phyloP scores from a whole-genome alignment of 2,329 filamentous ascomycete species.

The Aspergillus chevalieri region DNA sequence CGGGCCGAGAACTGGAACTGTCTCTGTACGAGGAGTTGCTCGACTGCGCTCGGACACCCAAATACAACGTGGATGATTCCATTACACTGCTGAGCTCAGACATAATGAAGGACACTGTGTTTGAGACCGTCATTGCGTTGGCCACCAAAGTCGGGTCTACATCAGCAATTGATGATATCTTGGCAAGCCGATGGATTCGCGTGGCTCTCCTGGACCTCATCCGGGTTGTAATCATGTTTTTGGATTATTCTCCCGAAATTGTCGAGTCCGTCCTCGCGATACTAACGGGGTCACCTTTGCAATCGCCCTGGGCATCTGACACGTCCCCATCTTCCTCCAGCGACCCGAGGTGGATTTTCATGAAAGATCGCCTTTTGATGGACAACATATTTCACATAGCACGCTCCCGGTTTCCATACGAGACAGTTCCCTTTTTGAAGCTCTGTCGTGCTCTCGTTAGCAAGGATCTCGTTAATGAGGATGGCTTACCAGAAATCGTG shows the following conservation, averaged over 20 bases:
- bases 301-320: conserved; percentile 13
- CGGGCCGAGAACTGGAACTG: conserved; percentile 27
- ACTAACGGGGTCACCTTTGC: conserved; percentile 43
- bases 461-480: conserved; percentile 38
- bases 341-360: conserved; percentile 47
- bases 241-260: conserved; percentile 68
- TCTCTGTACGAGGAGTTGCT: conserved; percentile 45
- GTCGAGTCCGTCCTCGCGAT: conserved; percentile 61
- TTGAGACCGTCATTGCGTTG: conserved; percentile 43
- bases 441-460: conserved; percentile 61
- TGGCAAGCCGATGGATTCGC: conserved; percentile 59
- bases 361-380: conserved; percentile 54
- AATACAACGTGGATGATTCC: conserved; percentile 39
- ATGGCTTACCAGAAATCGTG: conserved; percentile 51
- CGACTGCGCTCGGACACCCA: conserved; percentile 37
- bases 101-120: conserved; percentile 43
- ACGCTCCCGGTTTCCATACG: conserved; percentile 74
- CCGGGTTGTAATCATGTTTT: conserved; percentile 58
- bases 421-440: conserved; percentile 70
- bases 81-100: conserved; percentile 43
- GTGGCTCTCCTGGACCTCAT: conserved; percentile 64
- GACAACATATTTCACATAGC: conserved; percentile 60
- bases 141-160: conserved; percentile 39
- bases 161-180: conserved; percentile 45
- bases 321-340: conserved; percentile 14